A percentile compares a stretch with the other conserved stretches of the same genome.
Conservation (phyloP, 352 stramenopile genomes). For the Plasmopara halstedii region DNA sequence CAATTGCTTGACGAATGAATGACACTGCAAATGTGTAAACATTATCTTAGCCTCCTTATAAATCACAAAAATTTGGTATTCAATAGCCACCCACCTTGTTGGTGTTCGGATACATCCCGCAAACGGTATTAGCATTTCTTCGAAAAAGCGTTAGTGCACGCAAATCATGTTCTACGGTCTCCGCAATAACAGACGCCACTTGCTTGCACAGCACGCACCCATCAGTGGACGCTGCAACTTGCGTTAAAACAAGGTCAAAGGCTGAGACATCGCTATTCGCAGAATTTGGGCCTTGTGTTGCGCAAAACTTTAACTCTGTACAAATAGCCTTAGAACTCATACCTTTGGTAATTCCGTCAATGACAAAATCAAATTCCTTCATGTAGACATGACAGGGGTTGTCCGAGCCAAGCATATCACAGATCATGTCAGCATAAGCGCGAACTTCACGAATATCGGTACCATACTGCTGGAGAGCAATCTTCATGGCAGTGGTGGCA, state of each 20-base stretch:
- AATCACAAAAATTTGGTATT: neutral
- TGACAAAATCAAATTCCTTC: constrained; percentile 53
- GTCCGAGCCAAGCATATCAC: constrained; percentile 50
- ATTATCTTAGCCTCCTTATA: neutral
- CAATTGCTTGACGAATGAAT: constrained; percentile 48
- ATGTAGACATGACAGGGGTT: constrained; percentile 65
- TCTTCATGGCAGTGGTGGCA: constrained; percentile 45
- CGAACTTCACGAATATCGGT: constrained; percentile 49
- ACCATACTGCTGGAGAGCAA: constrained; percentile 50
- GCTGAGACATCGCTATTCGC: constrained; percentile 8
- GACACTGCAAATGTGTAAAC: constrained; percentile 36
- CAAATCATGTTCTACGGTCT: constrained; percentile 46
- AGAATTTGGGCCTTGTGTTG: neutral
- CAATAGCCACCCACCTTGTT: constrained; percentile 41
- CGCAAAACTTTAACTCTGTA: constrained; percentile 47
- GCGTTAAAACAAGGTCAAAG: constrained; percentile 22
- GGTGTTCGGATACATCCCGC: constrained; percentile 38
- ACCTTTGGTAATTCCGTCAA: constrained; percentile 55
- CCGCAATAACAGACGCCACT: constrained; percentile 41
- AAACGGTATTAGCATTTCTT: constrained; percentile 55
- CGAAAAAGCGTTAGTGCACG: constrained; percentile 49
- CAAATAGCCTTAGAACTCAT: constrained; percentile 65
- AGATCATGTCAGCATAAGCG: constrained; percentile 67
- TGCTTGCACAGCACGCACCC: constrained; percentile 70
- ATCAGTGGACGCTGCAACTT: constrained; percentile 29